Evolutionary conservation across 768 basidiomycete species (phyloP).

Genomic region (Auriscalpium orientale): DNA sequence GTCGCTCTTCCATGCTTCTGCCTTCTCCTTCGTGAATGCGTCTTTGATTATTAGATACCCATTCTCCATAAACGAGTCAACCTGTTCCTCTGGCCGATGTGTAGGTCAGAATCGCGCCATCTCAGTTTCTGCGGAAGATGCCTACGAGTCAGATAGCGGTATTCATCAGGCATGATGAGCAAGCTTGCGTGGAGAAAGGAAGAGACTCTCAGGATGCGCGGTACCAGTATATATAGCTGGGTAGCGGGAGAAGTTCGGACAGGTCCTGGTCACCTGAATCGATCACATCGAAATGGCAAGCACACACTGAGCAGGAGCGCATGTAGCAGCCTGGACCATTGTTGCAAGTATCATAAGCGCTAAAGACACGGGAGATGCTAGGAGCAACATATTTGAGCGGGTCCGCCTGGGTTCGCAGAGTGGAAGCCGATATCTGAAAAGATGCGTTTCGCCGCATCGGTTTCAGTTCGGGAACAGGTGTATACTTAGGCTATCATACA

Average conservation of each 20-base stretch:
- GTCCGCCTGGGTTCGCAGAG: too few relatives aligned
- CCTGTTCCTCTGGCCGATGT: slow-evolving; percentile 33
- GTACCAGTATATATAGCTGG: not conserved
- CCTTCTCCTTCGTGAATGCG: slow-evolving; percentile 46
- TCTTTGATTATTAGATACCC: slow-evolving; percentile 46
- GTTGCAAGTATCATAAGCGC: too few relatives aligned
- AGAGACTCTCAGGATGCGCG: not conserved
- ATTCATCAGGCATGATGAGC: slow-evolving; percentile 20
- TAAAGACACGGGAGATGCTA: too few relatives aligned
- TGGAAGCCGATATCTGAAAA: too few relatives aligned
- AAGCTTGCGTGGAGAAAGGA: not conserved
- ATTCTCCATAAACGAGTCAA: slow-evolving; percentile 46
- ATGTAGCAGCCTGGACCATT: too few relatives aligned
- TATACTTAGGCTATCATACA: too few relatives aligned
- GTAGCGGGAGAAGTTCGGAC: not conserved
- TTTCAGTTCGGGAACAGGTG: too few relatives aligned
- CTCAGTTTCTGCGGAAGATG: not conserved
- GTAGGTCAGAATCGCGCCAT: not conserved
- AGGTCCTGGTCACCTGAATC: not conserved
- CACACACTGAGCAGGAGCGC: too few relatives aligned
- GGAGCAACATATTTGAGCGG: too few relatives aligned
- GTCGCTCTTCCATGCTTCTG: slow-evolving; percentile 40
- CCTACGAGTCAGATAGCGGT: slow-evolving; percentile 31
- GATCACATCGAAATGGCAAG: too few relatives aligned
- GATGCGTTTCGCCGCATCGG: too few relatives aligned